Evolutionary conservation across 83 land plant species (phyloP).

Genomic region (Picea mariana): DNA sequence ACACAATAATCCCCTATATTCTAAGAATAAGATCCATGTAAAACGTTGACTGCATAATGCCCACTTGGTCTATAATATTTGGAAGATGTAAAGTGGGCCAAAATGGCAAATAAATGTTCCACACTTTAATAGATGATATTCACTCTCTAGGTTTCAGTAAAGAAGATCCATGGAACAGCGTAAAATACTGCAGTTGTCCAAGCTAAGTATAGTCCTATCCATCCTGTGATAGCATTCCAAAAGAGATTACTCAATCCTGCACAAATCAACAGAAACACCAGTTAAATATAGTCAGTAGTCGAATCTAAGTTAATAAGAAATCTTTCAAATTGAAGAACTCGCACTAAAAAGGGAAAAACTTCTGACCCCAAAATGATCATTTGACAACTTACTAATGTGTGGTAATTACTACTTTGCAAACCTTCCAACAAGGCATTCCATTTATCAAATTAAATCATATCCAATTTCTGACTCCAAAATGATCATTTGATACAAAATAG

Average conservation of each 20-base stretch:
- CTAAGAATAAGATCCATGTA: not conserved
- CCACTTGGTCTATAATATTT: not conserved
- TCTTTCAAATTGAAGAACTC: not conserved
- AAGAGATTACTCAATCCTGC: conserved; percentile 7
- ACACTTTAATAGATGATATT: not conserved
- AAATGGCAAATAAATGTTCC: not conserved
- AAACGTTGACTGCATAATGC: not conserved
- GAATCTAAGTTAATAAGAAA: no score
- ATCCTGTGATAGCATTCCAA: conserved; percentile 1
- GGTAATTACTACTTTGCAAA: not conserved
- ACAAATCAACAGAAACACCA: not conserved
- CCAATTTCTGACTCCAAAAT: no score
- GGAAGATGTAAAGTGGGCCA: not conserved
- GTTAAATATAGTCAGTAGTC: not conserved
- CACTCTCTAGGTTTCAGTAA: not conserved
- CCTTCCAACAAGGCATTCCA: not conserved
- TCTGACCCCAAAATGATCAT: no score
- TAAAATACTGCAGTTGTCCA: not conserved
- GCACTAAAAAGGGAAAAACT: not conserved
- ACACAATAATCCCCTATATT: not conserved
- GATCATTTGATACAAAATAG: not conserved
- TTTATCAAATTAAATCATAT: not conserved
- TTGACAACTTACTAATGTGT: not conserved
- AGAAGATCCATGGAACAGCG: not conserved
- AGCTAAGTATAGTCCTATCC: not conserved